Evolutionary conservation across 2,329 filamentous ascomycete species (phyloP), one percentile per base, ranked within the genome.

Genomic region (Byssoonygena ceratinophila): DNA sequence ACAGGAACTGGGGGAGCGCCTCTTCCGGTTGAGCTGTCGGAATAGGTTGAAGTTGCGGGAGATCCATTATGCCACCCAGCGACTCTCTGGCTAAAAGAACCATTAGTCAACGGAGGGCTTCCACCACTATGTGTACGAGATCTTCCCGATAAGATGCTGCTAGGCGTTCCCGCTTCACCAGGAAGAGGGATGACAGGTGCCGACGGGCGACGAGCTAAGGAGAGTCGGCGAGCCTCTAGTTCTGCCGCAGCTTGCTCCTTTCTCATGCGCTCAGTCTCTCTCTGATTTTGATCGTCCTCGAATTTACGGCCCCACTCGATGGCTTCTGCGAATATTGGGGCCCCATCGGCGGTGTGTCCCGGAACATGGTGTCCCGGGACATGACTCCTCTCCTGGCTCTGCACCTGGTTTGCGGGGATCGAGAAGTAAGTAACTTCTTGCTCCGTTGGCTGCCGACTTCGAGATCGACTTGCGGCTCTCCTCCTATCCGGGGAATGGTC

Each of bases 191-290:
- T 94, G 0, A 81, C 73, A 0, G 88, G 88, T 2, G 83, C 87
- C 22, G 85, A 86, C 2, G 88, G 85, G 46, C 88, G 80, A 52
- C 87, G 80, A 18, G 86, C 87, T 23, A 94, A 75, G 12, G 91
- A 96, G 63, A 86, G 81, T 54, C 91, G 83, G 25, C 91, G 82
- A 62, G 92, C 87, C 67, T 96, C 90, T 0, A 97, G 78, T 67
- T 96, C 90, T 45, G 85, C 82, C 6, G 89, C 88, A 8, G 85
- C 85, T 46, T 82, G 74, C 58, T 88, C 85, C 68, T 84, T 87
- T 68, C 83, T 85, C 11, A 47, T 44, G 20, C 46, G 52, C 45
- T 53, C 50, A 9, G 27, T 34, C 4, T 46, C 43, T 18, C 34
- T 39, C 16, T 31, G 32, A 6, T 16, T 52, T 18, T 41, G 40